These are phyloP conservation scores for Colletotrichum sp. DNA, from an alignment of 2,329 filamentous ascomycete species.

Conservation along the genomic window DNA sequence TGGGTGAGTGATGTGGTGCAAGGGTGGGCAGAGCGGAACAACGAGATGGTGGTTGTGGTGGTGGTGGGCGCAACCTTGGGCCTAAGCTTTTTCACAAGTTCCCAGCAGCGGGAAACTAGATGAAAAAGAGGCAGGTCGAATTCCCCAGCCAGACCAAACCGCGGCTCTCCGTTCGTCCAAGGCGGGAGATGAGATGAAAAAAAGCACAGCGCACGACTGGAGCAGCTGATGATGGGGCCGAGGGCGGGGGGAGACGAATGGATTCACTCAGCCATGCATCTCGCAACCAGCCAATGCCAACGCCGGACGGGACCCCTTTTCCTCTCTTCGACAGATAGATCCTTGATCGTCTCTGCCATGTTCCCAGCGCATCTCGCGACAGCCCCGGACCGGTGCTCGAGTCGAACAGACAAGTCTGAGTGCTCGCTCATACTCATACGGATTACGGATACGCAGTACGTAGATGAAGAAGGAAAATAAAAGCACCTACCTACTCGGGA, in stretches of 20 bases:
- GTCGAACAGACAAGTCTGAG: not conserved
- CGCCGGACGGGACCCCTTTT: not conserved
- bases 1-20: not conserved
- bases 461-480: not conserved
- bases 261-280: not conserved
- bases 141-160: not conserved
- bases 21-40: not conserved
- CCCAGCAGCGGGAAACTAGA: not conserved
- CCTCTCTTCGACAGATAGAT: not conserved
- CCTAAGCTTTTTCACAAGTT: constrained; percentile 1
- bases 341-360: not conserved
- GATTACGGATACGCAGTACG: not conserved
- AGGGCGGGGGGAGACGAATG: not conserved
- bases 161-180: not conserved
- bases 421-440: not conserved
- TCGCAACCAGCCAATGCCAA: not conserved
- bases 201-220: not conserved
- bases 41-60: not conserved
- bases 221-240: not conserved
- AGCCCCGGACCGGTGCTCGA: not conserved
- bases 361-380: not conserved
- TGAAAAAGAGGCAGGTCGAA: constrained; percentile 18
- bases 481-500: constrained; percentile 21
- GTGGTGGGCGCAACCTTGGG: not conserved
- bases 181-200: not conserved